Conservation (phyloP, 225 moss, liverwort and hornwort species). For the Pseudisothecium myosuroides region DNA sequence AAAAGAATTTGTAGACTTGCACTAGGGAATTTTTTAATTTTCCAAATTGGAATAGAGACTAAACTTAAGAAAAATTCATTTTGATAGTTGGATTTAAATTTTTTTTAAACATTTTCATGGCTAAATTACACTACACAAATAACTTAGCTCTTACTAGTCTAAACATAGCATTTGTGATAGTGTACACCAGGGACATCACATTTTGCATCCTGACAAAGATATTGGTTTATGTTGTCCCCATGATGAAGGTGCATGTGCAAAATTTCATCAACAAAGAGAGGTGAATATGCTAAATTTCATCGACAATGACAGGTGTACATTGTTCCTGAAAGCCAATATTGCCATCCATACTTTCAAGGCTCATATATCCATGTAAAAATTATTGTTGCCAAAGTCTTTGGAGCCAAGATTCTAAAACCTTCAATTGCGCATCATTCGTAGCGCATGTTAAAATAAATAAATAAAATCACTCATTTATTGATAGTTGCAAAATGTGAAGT, state of each 20-base stretch:
- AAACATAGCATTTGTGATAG: background rate
- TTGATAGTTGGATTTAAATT: no score
- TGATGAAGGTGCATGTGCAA: background rate
- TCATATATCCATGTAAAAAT: background rate
- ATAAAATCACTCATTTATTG: background rate
- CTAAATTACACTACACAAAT: background rate
- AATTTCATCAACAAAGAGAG: background rate
- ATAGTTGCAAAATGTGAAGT: background rate
- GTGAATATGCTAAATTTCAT: background rate
- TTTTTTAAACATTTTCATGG: background rate
- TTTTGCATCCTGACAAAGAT: fast-evolving
- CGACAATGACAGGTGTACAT: fast-evolving
- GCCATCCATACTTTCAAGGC: background rate
- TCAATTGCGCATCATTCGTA: fast-evolving
- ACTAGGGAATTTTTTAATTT: fast-evolving
- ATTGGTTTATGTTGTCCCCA: background rate
- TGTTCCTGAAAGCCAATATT: fast-evolving
- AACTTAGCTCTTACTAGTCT: fast-evolving
- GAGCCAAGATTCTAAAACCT: fast-evolving
- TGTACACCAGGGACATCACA: fast-evolving
- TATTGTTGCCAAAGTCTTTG: fast-evolving
- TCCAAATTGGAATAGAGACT: fast-evolving
- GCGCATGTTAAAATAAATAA: background rate
- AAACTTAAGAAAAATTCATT: background rate
- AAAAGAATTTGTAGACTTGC: background rate